phyloP scores from a whole-genome alignment of 768 basidiomycete genomes.

The Lactarius sp. region DNA sequence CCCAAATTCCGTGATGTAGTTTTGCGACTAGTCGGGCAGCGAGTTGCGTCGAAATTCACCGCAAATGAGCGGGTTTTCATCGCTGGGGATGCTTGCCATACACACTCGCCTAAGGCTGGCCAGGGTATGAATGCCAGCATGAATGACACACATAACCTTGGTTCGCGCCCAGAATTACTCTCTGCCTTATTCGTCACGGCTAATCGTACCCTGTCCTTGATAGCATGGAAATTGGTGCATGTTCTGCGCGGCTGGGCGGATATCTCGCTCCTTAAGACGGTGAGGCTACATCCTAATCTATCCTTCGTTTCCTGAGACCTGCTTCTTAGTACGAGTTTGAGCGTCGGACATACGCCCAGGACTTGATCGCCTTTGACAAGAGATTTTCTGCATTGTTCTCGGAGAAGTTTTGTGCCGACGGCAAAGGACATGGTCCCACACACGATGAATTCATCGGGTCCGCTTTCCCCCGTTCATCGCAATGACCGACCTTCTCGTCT shows the following conservation, averaged over 20 bases:
- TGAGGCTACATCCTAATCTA: conserved; percentile 28
- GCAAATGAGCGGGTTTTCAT: conserved; percentile 48
- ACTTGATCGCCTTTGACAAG: conserved; percentile 51
- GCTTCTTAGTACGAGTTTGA: conserved; percentile 45
- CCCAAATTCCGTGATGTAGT: conserved; percentile 29
- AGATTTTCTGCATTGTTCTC: conserved; percentile 49
- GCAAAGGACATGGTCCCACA: conserved; percentile 43
- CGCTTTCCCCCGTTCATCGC: conserved; percentile 13
- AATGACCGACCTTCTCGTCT: background rate
- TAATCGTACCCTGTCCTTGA: background rate
- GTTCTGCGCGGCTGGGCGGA: conserved; percentile 47
- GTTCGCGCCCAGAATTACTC: background rate
- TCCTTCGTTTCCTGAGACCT: background rate
- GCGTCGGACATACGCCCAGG: conserved; percentile 49
- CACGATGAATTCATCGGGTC: conserved; percentile 45
- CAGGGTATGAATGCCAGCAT: conserved; percentile 54
- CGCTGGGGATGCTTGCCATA: conserved; percentile 51
- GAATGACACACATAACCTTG: conserved; percentile 50
- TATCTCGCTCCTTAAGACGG: conserved; percentile 42
- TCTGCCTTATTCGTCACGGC: background rate
- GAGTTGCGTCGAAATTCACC: conserved; percentile 49
- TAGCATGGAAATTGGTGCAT: conserved; percentile 50
- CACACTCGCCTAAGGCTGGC: conserved; percentile 38
- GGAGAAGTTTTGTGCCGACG: conserved; percentile 42
- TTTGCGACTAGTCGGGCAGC: conserved; percentile 43